phyloP scores from a whole-genome alignment of 1,139 yeast species.

The Hyphopichia fennica region DNA sequence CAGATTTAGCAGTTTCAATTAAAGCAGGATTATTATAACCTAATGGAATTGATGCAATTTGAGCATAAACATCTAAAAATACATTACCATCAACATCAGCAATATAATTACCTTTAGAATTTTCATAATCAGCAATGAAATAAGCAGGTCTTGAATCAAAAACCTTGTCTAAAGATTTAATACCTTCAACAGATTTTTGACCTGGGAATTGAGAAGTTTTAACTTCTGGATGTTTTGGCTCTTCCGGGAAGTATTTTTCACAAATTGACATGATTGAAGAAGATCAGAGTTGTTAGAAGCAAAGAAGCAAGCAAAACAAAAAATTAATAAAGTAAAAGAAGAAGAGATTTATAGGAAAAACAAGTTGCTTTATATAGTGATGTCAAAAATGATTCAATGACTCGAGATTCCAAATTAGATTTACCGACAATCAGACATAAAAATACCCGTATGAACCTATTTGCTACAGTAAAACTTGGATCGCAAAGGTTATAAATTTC shows the following conservation, averaged over 20 bases:
- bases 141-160: constrained; percentile 68
- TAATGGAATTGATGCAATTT: constrained; percentile 74
- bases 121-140: constrained; percentile 67
- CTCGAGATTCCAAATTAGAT: no score
- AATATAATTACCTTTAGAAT: constrained; percentile 70
- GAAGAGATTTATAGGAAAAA: no score
- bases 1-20: constrained; percentile 59
- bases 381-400: no score
- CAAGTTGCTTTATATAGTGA: no score
- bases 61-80: constrained; percentile 70
- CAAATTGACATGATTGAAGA: constrained; percentile 38
- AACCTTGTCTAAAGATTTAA: constrained; percentile 50
- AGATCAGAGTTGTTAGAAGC: no score
- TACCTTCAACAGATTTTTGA: constrained; percentile 50
- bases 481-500: no score
- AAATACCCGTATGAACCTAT: no score
- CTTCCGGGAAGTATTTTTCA: constrained; percentile 61
- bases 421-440: no score
- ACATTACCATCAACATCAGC: constrained; percentile 71
- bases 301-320: no score
- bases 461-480: no score
- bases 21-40: constrained; percentile 80
- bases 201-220: constrained; percentile 60
- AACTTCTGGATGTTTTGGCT: constrained; percentile 61
- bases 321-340: no score